phyloP scores from a whole-genome alignment of 306 rosid genomes.

The Comarum palustre region DNA sequence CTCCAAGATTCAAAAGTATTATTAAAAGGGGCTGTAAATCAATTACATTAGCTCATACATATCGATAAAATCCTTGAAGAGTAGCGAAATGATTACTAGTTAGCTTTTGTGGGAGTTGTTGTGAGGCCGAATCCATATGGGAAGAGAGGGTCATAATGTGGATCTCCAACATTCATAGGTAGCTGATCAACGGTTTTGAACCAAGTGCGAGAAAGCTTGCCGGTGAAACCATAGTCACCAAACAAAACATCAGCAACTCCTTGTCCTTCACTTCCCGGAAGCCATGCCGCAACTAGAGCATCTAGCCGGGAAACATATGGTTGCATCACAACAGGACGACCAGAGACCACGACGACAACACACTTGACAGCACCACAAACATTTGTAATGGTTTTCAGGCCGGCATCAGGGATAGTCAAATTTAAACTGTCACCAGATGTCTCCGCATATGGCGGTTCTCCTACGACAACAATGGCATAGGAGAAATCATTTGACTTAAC shows the following conservation, averaged over 20 bases:
- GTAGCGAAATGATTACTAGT: background rate
- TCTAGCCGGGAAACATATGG: conserved; percentile 26
- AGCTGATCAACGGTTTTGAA: conserved; percentile 43
- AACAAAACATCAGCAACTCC: conserved; percentile 39
- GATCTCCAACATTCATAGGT: conserved; percentile 42
- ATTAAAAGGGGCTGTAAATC: no score
- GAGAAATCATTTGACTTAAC: conserved; percentile 23
- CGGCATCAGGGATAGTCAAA: conserved; percentile 29
- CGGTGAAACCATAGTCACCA: conserved; percentile 38
- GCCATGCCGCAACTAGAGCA: conserved; percentile 49
- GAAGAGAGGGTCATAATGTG: conserved; percentile 39
- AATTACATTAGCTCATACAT: background rate
- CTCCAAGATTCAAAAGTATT: no score
- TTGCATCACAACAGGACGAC: conserved; percentile 35
- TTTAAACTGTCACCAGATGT: conserved; percentile 37
- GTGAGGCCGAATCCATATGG: conserved; percentile 39
- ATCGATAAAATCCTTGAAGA: background rate
- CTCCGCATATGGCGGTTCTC: conserved; percentile 43
- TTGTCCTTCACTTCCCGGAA: conserved; percentile 41
- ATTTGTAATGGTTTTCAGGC: conserved; percentile 25
- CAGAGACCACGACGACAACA: conserved; percentile 34
- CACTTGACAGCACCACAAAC: conserved; percentile 39
- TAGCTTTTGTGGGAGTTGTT: conserved; percentile 23
- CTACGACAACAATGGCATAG: conserved; percentile 39
- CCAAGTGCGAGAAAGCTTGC: conserved; percentile 39